Evolutionary conservation across 23 red algal genomes (phyloP).

Genomic region (Pyropia yezoensis): DNA sequence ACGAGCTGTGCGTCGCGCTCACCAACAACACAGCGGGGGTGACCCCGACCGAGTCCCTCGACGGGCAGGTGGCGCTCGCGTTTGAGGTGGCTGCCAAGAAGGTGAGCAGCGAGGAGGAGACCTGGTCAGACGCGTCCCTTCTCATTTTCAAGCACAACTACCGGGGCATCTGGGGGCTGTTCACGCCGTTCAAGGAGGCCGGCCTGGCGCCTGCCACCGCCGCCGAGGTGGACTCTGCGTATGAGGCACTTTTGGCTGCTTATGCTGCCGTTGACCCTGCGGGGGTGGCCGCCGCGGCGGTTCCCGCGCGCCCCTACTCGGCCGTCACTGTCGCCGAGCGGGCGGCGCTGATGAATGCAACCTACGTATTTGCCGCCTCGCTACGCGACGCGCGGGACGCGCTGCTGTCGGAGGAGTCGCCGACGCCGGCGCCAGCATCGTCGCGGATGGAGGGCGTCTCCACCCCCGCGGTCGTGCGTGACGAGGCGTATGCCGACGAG

Average conservation of each 20-base stretch:
- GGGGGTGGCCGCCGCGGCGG: constrained; percentile 15
- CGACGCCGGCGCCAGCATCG: background rate
- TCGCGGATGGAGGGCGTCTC: constrained; percentile 2
- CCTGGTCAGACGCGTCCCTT: constrained; percentile 1
- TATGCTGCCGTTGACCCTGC: constrained; percentile 2
- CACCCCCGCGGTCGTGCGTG: constrained; percentile 1
- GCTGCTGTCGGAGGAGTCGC: background rate
- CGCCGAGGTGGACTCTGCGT: background rate
- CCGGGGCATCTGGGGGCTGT: constrained; percentile 12
- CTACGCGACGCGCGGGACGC: constrained; percentile 3
- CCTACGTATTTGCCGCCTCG: constrained; percentile 27
- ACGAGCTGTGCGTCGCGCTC: constrained; percentile 17
- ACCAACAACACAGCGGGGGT: constrained; percentile 3
- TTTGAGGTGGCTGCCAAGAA: constrained; percentile 1
- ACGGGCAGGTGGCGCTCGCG: constrained; percentile 10
- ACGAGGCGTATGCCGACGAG: constrained; percentile 2
- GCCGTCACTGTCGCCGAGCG: constrained; percentile 17
- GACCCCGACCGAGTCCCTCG: constrained; percentile 2
- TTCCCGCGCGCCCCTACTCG: constrained; percentile 13
- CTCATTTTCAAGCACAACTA: constrained; percentile 33
- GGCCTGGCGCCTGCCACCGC: background rate
- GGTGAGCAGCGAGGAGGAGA: constrained; percentile 2
- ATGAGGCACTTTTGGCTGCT: background rate
- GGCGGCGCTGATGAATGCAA: constrained; percentile 11
- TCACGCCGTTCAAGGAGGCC: constrained; percentile 12